Evolutionary conservation across 2,329 filamentous ascomycete genomes (phyloP).

Genomic region (Xylariaceae sp.): DNA sequence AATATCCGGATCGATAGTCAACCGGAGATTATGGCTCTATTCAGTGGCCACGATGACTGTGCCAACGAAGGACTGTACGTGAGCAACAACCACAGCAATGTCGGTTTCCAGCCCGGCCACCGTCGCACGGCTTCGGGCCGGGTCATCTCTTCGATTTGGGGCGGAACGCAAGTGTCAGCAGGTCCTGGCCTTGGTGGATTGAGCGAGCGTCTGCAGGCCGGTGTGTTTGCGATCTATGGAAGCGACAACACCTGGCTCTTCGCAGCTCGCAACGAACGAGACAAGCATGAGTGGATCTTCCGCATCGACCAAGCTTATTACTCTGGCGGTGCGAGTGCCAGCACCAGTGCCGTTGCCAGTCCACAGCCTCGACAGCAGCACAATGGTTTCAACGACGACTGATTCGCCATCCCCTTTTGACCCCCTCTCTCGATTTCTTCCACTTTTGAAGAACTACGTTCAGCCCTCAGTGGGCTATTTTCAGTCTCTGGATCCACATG

Average conservation of each 20-base stretch:
- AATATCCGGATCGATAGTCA: constrained; percentile 90
- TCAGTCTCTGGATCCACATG: neutral
- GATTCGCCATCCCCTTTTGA: neutral
- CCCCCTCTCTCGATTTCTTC: neutral
- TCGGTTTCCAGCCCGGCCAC: constrained; percentile 43
- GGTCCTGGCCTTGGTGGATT: constrained; percentile 46
- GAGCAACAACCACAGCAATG: constrained; percentile 31
- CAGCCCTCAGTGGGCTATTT: neutral
- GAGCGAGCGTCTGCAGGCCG: constrained; percentile 56
- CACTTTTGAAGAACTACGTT: neutral
- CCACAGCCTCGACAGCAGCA: neutral
- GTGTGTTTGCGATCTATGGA: constrained; percentile 91
- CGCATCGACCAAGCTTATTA: constrained; percentile 79
- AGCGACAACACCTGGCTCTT: constrained; percentile 95
- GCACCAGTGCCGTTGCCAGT: constrained; percentile 8
- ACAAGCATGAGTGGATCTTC: constrained; percentile 97
- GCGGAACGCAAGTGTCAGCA: constrained; percentile 40
- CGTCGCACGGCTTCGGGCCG: constrained; percentile 47
- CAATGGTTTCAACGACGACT: neutral
- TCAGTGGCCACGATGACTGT: constrained; percentile 37
- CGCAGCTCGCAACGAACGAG: constrained; percentile 77
- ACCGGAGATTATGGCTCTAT: constrained; percentile 75
- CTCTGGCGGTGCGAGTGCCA: constrained; percentile 41
- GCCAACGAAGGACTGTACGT: constrained; percentile 17
- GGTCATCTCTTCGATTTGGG: constrained; percentile 53